Percentiles rank a stretch among this genome's conserved stretches.
Conservation (phyloP, 441 rosid genomes). For the Melastoma candidum region DNA sequence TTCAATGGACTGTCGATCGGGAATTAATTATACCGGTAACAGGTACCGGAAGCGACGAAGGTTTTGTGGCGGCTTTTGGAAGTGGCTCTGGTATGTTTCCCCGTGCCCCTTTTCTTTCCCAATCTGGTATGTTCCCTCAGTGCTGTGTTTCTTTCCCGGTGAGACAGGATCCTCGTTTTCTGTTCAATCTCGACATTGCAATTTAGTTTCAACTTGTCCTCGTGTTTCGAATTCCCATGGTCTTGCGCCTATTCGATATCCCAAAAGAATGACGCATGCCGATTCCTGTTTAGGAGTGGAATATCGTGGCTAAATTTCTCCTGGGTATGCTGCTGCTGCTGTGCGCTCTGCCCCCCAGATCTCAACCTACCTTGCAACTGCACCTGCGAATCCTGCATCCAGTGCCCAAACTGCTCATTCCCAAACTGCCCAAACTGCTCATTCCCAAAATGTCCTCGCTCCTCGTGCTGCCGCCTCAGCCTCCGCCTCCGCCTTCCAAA, state of each 20-base stretch:
- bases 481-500: slow-evolving; percentile 31
- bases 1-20: too few relatives aligned
- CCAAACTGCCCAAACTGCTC: slow-evolving; percentile 18
- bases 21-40: slow-evolving; percentile 1
- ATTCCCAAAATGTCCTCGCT: slow-evolving; percentile 26
- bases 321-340: slow-evolving; percentile 69
- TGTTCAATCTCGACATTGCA: background rate
- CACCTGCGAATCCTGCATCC: slow-evolving; percentile 6
- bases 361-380: slow-evolving; percentile 38
- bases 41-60: slow-evolving; percentile 50
- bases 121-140: background rate
- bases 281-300: slow-evolving; percentile 30
- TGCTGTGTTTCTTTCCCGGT: background rate
- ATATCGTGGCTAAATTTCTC: slow-evolving; percentile 43
- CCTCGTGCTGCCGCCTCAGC: slow-evolving; percentile 31
- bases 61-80: slow-evolving; percentile 55
- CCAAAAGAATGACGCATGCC: background rate
- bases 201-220: too few relatives aligned
- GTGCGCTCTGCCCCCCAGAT: slow-evolving; percentile 38
- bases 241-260: background rate
- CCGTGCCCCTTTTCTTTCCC: background rate
- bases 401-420: slow-evolving; percentile 1
- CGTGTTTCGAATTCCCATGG: background rate
- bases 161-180: background rate
- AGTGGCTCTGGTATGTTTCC: slow-evolving; percentile 67